Percentiles rank a stretch among this genome's conserved stretches.
Evolutionary conservation across 495 filamentous ascomycete species (phyloP).

Genomic region (Thermothielavioides terrestris): DNA sequence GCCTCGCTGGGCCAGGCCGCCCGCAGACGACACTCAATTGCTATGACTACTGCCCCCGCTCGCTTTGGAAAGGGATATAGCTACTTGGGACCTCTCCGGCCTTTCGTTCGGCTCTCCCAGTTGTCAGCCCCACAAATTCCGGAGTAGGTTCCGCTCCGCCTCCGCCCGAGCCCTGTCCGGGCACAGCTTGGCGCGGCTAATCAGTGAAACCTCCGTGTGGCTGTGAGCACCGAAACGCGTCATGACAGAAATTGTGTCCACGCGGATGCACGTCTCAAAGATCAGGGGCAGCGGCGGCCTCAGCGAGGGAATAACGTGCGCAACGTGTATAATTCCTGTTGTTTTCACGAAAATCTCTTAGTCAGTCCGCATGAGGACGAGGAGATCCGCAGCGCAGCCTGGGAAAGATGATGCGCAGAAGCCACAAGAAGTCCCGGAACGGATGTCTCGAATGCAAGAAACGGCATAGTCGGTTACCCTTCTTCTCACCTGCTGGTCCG

Average conservation of each 20-base stretch:
- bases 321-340: background rate
- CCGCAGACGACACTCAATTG: conserved; percentile 19
- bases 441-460: conserved; percentile 53
- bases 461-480: conserved; percentile 44
- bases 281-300: background rate
- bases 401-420: conserved; percentile 24
- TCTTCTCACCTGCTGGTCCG: background rate
- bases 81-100: too few relatives aligned
- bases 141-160: background rate
- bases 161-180: background rate
- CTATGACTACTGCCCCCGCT: too few relatives aligned
- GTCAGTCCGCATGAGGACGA: too few relatives aligned
- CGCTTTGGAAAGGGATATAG: background rate
- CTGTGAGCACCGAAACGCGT: conserved; percentile 4
- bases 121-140: conserved; percentile 1
- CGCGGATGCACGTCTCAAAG: too few relatives aligned
- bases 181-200: background rate
- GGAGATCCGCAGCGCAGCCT: background rate
- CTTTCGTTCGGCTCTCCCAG: background rate
- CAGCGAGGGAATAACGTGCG: background rate
- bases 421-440: conserved; percentile 50
- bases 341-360: background rate
- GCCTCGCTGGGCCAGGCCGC: conserved; percentile 16
- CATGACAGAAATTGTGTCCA: conserved; percentile 10
- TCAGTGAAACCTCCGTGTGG: conserved; percentile 3